These are phyloP conservation scores for Cyclotella kingstonii DNA, from an alignment of 108 stramenopile species.

Conservation along the genomic window DNA sequence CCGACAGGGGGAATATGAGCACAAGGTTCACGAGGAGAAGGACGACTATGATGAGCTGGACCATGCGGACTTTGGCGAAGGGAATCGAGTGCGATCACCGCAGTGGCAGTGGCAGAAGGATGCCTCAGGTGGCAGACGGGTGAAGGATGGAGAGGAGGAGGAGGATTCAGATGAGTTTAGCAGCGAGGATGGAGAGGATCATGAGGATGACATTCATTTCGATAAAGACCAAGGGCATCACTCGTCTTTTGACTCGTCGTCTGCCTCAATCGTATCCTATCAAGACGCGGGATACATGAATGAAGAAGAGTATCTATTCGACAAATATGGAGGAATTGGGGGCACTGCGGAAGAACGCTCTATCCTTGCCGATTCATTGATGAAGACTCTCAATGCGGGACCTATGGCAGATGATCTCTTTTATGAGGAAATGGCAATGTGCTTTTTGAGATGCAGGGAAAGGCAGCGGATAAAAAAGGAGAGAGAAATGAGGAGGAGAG, in stretches of 20 bases:
- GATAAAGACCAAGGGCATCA: background rate
- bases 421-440: constrained; percentile 49
- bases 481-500: constrained; percentile 29
- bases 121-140: too few species aligned
- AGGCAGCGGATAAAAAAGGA: constrained; percentile 31
- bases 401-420: constrained; percentile 46
- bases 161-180: constrained; percentile 2
- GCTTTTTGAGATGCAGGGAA: constrained; percentile 41
- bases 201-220: background rate
- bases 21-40: background rate
- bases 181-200: constrained; percentile 4
- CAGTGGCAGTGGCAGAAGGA: too few species aligned
- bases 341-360: constrained; percentile 42
- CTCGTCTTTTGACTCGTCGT: constrained; percentile 3
- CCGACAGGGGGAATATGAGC: background rate
- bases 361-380: constrained; percentile 26
- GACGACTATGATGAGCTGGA: constrained; percentile 3
- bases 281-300: constrained; percentile 38
- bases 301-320: constrained; percentile 45
- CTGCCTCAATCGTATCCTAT: constrained; percentile 20
- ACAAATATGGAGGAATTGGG: constrained; percentile 42
- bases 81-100: too few species aligned
- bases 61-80: background rate
- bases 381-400: constrained; percentile 36
- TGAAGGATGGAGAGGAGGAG: background rate